Percentiles rank a stretch among this genome's conserved stretches.
Conservation (phyloP, 1,284 basidiomycete genomes). For the Tilletiaria anomala region DNA sequence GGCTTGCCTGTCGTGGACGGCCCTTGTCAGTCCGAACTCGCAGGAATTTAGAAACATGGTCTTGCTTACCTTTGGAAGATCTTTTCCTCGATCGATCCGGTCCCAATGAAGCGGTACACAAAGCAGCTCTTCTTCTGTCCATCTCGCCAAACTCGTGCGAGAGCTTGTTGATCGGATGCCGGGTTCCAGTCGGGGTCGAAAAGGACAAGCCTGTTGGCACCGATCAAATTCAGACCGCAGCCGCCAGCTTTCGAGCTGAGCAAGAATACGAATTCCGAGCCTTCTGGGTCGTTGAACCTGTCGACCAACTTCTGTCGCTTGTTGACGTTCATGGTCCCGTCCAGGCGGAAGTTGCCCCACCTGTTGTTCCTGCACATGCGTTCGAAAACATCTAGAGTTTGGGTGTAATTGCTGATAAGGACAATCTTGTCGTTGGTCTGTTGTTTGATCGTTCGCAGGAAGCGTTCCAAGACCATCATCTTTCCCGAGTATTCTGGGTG, state of each 20-base stretch:
- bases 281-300: slow-evolving; percentile 87
- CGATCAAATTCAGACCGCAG: slow-evolving; percentile 96
- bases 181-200: slow-evolving; percentile 99
- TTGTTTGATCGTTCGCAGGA: slow-evolving; percentile 27
- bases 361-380: slow-evolving; percentile 45
- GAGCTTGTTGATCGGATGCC: slow-evolving; percentile 91
- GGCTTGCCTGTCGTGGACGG: slow-evolving; percentile 44
- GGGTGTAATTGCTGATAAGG: slow-evolving; percentile 94
- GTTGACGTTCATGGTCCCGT: slow-evolving; percentile 80
- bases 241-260: slow-evolving; percentile 97
- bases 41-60: too few relatives aligned
- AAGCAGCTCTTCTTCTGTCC: slow-evolving; percentile 87
- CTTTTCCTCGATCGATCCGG: slow-evolving; percentile 97
- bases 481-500: slow-evolving; percentile 32
- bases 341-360: slow-evolving; percentile 81
- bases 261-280: slow-evolving; percentile 89
- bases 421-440: slow-evolving; percentile 77
- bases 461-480: slow-evolving; percentile 72
- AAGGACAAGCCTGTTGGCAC: slow-evolving; percentile 85
- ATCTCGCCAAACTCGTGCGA: slow-evolving; percentile 97
- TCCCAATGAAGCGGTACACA: slow-evolving; percentile 93
- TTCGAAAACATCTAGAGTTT: slow-evolving; percentile 67
- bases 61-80: slow-evolving; percentile 67
- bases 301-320: slow-evolving; percentile 97
- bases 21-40: not conserved